phyloP scores from a whole-genome alignment of 2,329 filamentous ascomycete genomes.

The Cercospora zeae-maydis region DNA sequence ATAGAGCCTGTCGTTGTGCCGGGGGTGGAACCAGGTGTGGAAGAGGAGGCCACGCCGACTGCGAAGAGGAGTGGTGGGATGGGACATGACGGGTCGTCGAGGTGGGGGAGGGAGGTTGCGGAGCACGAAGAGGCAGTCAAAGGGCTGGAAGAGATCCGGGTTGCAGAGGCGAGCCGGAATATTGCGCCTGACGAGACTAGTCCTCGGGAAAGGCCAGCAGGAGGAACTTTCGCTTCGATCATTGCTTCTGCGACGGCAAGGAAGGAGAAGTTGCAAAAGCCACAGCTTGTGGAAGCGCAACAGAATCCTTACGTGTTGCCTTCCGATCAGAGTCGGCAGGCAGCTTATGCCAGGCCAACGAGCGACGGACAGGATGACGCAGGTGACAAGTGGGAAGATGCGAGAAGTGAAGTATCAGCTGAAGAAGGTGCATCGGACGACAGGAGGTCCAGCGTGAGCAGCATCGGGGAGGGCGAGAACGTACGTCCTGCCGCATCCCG shows the following conservation, averaged over 20 bases:
- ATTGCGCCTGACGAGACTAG: not conserved
- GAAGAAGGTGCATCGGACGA: slow-evolving; percentile 19
- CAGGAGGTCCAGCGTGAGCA: slow-evolving; percentile 29
- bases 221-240: slow-evolving; percentile 4
- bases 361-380: not conserved
- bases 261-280: slow-evolving; percentile 4
- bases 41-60: slow-evolving; percentile 20
- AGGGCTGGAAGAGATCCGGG: slow-evolving; percentile 10
- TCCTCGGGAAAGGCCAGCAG: not conserved
- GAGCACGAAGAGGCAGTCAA: slow-evolving; percentile 18
- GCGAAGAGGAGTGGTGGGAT: not conserved
- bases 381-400: slow-evolving; percentile 15
- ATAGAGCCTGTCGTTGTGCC: slow-evolving; percentile 12
- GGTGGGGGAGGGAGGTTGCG: slow-evolving; percentile 8
- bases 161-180: not conserved
- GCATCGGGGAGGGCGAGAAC: slow-evolving; percentile 20
- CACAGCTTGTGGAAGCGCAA: slow-evolving; percentile 7
- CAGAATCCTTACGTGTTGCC: slow-evolving; percentile 15
- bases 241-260: slow-evolving; percentile 8
- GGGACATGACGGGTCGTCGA: not conserved
- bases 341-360: not conserved
- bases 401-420: slow-evolving; percentile 27
- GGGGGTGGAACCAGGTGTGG: not conserved
- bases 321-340: slow-evolving; percentile 5
- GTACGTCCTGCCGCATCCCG: not conserved